A percentile compares a stretch with the other conserved stretches of the same genome.
Conservation (phyloP, 345 rosid species). For the Eucalyptus globulus region DNA sequence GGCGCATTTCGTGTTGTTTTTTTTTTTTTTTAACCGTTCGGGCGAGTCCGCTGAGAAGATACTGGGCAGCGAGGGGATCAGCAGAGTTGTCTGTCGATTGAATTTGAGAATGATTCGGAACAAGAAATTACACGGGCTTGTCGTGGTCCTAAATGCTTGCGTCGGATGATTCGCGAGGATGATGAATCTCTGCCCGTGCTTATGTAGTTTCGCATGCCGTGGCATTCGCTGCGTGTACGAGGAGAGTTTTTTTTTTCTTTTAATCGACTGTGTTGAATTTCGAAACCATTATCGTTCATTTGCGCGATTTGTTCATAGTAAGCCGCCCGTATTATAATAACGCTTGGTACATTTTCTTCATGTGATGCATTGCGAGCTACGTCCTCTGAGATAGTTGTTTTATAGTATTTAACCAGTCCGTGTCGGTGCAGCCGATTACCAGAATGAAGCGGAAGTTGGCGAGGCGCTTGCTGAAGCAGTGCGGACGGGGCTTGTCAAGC, state of each 20-base stretch:
- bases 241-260: neutral
- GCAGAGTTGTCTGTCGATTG: neutral
- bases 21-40: neutral
- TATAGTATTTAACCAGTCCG: neutral
- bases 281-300: neutral
- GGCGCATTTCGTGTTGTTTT: neutral
- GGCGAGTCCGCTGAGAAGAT: neutral
- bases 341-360: neutral
- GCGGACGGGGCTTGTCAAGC: conserved; percentile 45
- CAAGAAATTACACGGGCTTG: neutral
- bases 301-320: neutral
- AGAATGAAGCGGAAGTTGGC: conserved; percentile 68
- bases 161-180: neutral
- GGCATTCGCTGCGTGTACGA: neutral
- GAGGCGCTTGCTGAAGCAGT: conserved; percentile 66
- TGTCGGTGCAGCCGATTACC: conserved; percentile 52
- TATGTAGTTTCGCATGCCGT: neutral
- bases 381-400: neutral
- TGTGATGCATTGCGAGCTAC: neutral
- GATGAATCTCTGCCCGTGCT: neutral
- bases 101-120: neutral
- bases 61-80: neutral
- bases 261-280: neutral
- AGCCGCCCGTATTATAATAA: neutral
- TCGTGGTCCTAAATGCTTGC: neutral